phyloP scores from a whole-genome alignment of 305 asterid genomes.

The Solanum hybrid region DNA sequence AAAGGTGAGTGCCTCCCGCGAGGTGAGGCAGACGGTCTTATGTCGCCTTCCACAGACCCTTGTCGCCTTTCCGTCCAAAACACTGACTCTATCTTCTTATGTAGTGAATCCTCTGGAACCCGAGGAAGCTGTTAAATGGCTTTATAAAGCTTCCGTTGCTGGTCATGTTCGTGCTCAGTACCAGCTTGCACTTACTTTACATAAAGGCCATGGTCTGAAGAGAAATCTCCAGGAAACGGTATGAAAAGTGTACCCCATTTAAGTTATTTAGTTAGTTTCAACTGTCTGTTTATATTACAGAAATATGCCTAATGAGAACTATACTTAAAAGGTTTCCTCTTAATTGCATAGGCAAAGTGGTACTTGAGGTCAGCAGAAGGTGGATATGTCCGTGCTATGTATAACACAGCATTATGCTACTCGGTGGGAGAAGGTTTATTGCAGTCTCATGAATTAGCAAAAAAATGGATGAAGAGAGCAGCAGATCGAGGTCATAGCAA shows the following conservation, averaged over 20 bases:
- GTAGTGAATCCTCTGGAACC: slow-evolving; percentile 52
- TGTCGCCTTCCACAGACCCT: not conserved
- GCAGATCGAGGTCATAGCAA: slow-evolving; percentile 81
- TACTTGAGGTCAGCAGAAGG: slow-evolving; percentile 76
- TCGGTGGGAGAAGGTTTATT: slow-evolving; percentile 57
- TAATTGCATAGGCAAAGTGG: slow-evolving; percentile 55
- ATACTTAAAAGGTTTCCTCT: not conserved
- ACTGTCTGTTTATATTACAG: not conserved
- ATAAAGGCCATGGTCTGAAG: slow-evolving; percentile 49
- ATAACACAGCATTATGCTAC: slow-evolving; percentile 69
- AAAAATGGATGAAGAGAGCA: slow-evolving; percentile 86
- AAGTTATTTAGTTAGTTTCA: not conserved
- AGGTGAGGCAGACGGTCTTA: not conserved
- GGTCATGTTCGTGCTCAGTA: slow-evolving; percentile 84
- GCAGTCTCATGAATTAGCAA: slow-evolving; percentile 40
- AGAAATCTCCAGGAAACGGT: slow-evolving; percentile 61
- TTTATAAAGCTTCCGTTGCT: not conserved
- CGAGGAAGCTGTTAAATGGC: too few species aligned
- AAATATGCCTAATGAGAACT: not conserved
- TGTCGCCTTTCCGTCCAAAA: not conserved
- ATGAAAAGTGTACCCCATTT: slow-evolving; percentile 3
- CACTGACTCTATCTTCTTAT: not conserved
- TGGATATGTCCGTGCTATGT: slow-evolving; percentile 89
- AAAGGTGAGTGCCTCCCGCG: not conserved
- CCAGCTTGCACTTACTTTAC: slow-evolving; percentile 79